Evolutionary conservation across 129 eudicot species (phyloP).

Genomic region (Pulicaria dysenterica): DNA sequence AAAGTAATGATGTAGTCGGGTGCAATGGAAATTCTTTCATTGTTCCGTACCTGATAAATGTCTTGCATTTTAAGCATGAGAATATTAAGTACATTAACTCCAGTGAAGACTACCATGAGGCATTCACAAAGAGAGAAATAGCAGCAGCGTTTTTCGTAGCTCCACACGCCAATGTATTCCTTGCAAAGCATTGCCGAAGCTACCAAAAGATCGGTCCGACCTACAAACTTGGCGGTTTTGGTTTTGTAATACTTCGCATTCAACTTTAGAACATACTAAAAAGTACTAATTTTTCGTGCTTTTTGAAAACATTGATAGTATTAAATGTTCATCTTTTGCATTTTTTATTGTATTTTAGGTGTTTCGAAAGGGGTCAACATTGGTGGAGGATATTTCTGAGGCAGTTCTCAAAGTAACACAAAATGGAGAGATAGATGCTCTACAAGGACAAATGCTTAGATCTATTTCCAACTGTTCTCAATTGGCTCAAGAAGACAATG

Average conservation of each 20-base stretch:
- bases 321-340: not conserved
- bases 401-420: slow-evolving; percentile 53
- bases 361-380: slow-evolving; percentile 54
- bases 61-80: slow-evolving; percentile 40
- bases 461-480: slow-evolving; percentile 33
- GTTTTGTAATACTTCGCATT: slow-evolving; percentile 44
- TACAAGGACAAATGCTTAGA: slow-evolving; percentile 40
- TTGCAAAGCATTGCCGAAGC: slow-evolving; percentile 48
- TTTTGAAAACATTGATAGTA: too few species aligned
- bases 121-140: slow-evolving; percentile 50
- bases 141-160: slow-evolving; percentile 57
- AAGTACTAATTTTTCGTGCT: too few species aligned
- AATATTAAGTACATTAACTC: slow-evolving; percentile 42
- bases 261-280: not conserved
- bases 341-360: slow-evolving; percentile 35
- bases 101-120: slow-evolving; percentile 43
- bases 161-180: slow-evolving; percentile 67
- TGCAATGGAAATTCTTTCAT: slow-evolving; percentile 65
- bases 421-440: slow-evolving; percentile 44
- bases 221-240: slow-evolving; percentile 60
- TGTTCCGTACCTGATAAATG: slow-evolving; percentile 41
- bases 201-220: slow-evolving; percentile 44
- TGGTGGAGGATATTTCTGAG: slow-evolving; percentile 56
- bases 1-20: slow-evolving; percentile 48
- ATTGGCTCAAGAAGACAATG: slow-evolving; percentile 11